Base-by-base conservation (phyloP, 257 asterid species). In the Anisodus tanguticus region DNA sequence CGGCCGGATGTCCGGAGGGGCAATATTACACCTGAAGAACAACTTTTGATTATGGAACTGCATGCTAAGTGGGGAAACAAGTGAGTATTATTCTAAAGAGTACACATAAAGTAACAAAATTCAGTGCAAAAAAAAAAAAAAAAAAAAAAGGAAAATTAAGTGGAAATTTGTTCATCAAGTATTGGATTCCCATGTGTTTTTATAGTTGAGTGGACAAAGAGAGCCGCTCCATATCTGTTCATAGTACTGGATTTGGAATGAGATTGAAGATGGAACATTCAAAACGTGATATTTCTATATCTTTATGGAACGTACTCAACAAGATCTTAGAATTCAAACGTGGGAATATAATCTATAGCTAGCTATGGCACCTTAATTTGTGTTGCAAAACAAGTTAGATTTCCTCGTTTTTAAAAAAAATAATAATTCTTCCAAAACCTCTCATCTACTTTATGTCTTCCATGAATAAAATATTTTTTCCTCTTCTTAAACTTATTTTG, bases 31-130 rank as follows among this genome's bases (percentile, higher is more conserved):
- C 90, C 97, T 66, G 99, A 96, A 85, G 99, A 96, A 84, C 98
- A 94, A 78, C 94, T 94, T 17, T 74, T 96, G 90, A 96, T 96
- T 57, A 93, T 96, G 98, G 99, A 96, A 84, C 88, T 96, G 77
- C 98, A 96, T 92, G 97, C 98, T 63, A 96, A 96, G 93, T 96
- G 98, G 99, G 99, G 99, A 86, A 96, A 96, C 83, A 92, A 97
- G 99, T 94, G 51, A 72, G 85, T 87, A 12, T 13, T 68, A 68
- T 68, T 51, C 81, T 51, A 51, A 51, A 72, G 59, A 69, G 47
- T 83, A 57, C 82, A 8, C 68, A 7, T 7, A 66, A 78, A 74
- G 37, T 63, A 85, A 83, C 47, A 67, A 81, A 64, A 68, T 58
- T 80, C 17, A 13, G 54, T 70, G 8, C 67, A 22, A 53, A 6